phyloP scores from a whole-genome alignment of 164 flowering plant genomes.

The Dillenia suffruticosa region DNA sequence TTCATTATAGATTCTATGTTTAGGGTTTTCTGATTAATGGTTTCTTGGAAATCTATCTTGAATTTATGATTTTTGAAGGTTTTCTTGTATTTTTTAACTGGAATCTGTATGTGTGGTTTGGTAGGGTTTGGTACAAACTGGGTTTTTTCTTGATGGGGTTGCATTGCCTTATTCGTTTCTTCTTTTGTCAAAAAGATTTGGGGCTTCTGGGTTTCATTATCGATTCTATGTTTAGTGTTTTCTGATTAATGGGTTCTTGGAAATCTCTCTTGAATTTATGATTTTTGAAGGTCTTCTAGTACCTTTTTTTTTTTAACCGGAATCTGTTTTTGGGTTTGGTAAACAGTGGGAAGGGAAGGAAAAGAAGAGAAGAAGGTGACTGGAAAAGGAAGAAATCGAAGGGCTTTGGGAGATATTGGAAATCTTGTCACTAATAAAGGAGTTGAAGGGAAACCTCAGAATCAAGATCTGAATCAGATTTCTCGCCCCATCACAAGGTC shows the following conservation, averaged over 20 bases:
- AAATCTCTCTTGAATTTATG: background rate
- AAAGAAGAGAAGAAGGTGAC: slow-evolving; percentile 20
- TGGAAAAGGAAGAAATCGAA: slow-evolving; percentile 16
- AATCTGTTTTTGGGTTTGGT: background rate
- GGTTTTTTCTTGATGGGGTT: background rate
- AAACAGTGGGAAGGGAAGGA: slow-evolving; percentile 10
- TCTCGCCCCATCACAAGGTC: slow-evolving; percentile 22
- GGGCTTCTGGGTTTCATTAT: background rate
- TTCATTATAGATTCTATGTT: background rate
- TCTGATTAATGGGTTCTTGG: background rate
- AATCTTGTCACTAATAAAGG: slow-evolving; percentile 18
- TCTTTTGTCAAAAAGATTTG: background rate
- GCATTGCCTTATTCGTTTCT: background rate
- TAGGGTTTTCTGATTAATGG: background rate
- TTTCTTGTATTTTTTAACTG: background rate
- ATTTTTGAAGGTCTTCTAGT: background rate
- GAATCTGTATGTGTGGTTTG: background rate
- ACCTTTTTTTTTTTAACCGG: background rate
- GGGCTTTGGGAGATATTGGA: slow-evolving; percentile 27
- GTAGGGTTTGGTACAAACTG: background rate
- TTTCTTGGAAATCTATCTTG: background rate
- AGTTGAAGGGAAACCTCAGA: slow-evolving; percentile 13
- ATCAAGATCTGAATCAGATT: slow-evolving; percentile 10
- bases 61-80: background rate
- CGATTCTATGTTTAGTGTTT: background rate